These are phyloP conservation scores for Ceratobasidium sp. DNA, from an alignment of 1,284 basidiomycete genomes.

Conservation along the genomic window DNA sequence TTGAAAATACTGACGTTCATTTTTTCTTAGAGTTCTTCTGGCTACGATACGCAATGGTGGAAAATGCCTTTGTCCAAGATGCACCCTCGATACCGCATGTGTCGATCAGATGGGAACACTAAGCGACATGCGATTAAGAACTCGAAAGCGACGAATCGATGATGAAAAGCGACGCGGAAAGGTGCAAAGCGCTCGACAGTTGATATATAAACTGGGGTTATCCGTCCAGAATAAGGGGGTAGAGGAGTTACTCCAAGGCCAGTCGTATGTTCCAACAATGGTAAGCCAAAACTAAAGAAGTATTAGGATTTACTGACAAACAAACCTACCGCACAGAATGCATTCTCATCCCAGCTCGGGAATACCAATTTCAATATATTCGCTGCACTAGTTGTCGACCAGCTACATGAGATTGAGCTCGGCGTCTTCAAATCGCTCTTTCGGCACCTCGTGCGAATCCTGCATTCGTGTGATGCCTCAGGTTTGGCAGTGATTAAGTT, in stretches of 20 bases:
- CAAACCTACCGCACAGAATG: slow-evolving; percentile 44
- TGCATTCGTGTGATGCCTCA: slow-evolving; percentile 46
- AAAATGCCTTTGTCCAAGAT: slow-evolving; percentile 2
- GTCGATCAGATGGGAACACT: slow-evolving; percentile 39
- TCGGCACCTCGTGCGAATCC: slow-evolving; percentile 53
- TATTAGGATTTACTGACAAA: too few relatives aligned
- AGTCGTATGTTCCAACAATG: slow-evolving; percentile 45
- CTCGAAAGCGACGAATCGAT: neutral
- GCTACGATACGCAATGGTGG: slow-evolving; percentile 48
- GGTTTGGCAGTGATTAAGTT: slow-evolving; percentile 14
- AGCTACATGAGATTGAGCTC: slow-evolving; percentile 50
- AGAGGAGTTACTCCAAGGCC: slow-evolving; percentile 29
- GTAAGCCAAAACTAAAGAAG: too few relatives aligned
- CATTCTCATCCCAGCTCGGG: slow-evolving; percentile 45
- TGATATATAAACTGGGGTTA: neutral
- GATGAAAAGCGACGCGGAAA: neutral
- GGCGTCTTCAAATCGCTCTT: slow-evolving; percentile 54
- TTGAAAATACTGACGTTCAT: too few relatives aligned
- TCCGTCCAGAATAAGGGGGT: slow-evolving; percentile 42
- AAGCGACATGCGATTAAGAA: slow-evolving; percentile 47
- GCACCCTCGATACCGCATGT: slow-evolving; percentile 42
- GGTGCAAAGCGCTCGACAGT: neutral
- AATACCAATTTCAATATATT: slow-evolving; percentile 46
- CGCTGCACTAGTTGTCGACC: slow-evolving; percentile 47
- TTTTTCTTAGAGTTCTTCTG: slow-evolving; percentile 43